Conservation (phyloP, 129 eudicot species). For the Heracleum sosnowskyi region DNA sequence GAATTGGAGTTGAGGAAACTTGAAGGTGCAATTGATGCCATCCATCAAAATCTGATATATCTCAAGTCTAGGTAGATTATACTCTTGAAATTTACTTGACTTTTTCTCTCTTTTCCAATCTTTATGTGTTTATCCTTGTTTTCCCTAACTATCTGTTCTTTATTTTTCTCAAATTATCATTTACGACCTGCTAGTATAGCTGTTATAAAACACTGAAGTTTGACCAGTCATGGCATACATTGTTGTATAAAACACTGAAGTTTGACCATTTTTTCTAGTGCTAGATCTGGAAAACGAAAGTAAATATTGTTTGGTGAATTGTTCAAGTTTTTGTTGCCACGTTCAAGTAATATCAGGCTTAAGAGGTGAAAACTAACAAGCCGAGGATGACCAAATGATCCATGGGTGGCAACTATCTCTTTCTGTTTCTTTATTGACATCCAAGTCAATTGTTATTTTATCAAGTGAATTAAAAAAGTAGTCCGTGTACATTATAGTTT, state of each 20-base stretch:
- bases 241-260: neutral
- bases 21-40: constrained; percentile 69
- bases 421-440: neutral
- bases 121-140: neutral
- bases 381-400: neutral
- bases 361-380: neutral
- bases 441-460: neutral
- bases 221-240: neutral
- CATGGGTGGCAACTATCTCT: neutral
- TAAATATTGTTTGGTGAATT: neutral
- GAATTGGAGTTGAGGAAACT: constrained; percentile 82
- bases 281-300: neutral
- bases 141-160: neutral
- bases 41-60: constrained; percentile 57
- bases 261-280: neutral
- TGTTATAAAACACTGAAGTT: neutral
- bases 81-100: neutral
- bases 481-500: neutral
- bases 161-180: neutral
- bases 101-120: neutral
- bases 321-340: neutral
- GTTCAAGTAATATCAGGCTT: neutral
- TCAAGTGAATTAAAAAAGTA: neutral
- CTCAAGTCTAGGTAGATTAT: constrained; percentile 50
- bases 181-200: neutral